Evolutionary conservation across 768 basidiomycete genomes (phyloP).

Genomic region (Kondoa malvinella): DNA sequence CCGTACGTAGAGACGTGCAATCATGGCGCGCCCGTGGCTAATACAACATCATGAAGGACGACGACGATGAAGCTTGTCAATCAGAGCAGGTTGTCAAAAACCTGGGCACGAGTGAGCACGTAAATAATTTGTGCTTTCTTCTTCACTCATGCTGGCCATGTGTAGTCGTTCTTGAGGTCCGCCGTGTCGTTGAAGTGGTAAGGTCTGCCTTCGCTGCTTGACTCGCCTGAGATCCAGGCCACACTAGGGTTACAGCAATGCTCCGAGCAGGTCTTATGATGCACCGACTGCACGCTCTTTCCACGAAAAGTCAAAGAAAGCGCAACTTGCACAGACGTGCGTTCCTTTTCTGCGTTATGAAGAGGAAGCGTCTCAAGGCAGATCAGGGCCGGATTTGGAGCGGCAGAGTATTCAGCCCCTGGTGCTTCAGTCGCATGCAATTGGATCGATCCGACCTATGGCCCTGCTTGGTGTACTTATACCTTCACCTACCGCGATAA

Average conservation of each 20-base stretch:
- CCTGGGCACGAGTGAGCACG: neutral
- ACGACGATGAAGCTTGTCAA: neutral
- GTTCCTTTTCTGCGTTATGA: neutral
- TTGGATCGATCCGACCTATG: neutral
- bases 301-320: neutral
- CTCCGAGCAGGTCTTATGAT: too few relatives aligned
- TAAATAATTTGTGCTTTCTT: neutral
- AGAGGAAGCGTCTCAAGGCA: too few relatives aligned
- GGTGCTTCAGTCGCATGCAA: neutral
- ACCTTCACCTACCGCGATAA: neutral
- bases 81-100: neutral
- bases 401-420: neutral
- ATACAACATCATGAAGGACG: too few relatives aligned
- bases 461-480: neutral
- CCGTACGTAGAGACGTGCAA: too few relatives aligned
- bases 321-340: neutral
- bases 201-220: too few relatives aligned
- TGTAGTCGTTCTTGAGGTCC: neutral
- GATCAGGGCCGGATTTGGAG: neutral
- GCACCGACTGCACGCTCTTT: too few relatives aligned
- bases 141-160: neutral
- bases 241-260: neutral
- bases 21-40: too few relatives aligned
- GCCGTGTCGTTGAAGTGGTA: neutral
- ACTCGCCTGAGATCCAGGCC: too few relatives aligned